Base-by-base conservation (phyloP, 2,329 filamentous ascomycete genomes). In the Rutstroemia sydowiana region DNA sequence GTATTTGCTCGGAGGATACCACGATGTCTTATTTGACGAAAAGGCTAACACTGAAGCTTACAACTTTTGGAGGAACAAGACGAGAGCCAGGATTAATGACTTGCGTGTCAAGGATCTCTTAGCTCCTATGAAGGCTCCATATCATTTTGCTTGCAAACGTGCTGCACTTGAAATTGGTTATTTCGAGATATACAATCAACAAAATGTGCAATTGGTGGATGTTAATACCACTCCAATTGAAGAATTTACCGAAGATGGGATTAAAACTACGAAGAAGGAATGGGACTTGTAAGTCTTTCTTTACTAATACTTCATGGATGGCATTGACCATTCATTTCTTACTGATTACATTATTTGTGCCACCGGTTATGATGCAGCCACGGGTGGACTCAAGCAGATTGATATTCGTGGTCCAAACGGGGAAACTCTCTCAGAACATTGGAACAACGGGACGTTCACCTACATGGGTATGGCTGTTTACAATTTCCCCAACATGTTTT, bases 401-500 rank as follows among this genome's bases (percentile, higher is more conserved):
- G 62, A 67, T 6, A 57, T 70, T 9, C 59, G 60, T 2, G 66
- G 65, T 1, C 58, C 48, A 2, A 55, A 65, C 9, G 67, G 64
- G 0, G 28, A 63, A 0, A 59, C 57, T 3, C 55, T 71, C n/a
- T 54, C 55, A 9, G 64, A 71, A 3, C 57, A 61, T 4, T 71
- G 68, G 68, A 52, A 57, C 7, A 48, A 66, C 2, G 66, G 66
- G 3, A 62, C 65, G 3, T 56, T 51, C 28, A 68, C 68, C 0
- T 60, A 63, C 5, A 56, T 76, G 1, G 75, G 74, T 1, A 66
- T 71, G 11, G 67, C 69, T 0, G 66, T 71, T 14, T 57, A 66
- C 10, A 67, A 67, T 3, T 75, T 73, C 55, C 72, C 73, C 0
- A 77, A 78, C 47, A 67, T 76, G 64, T 75, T 77, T 65, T 72